Conservation (phyloP, 1,284 basidiomycete species). For the Cryptococcus sp. region DNA sequence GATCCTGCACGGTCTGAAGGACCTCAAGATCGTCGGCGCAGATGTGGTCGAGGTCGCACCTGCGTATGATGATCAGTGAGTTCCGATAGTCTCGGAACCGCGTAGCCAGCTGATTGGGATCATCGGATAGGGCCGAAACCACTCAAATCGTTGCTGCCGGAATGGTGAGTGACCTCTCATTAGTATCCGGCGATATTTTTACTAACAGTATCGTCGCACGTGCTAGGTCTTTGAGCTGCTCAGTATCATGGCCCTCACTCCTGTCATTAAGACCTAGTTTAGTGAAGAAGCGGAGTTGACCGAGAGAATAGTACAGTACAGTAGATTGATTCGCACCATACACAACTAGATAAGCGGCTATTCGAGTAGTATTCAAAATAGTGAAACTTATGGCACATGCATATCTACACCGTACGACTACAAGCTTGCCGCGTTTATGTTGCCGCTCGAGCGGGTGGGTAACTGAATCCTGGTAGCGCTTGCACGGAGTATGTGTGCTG, state of each 20-base stretch:
- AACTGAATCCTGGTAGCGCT: too few relatives aligned
- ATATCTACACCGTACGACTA: too few relatives aligned
- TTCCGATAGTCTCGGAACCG: background rate
- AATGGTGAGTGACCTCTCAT: constrained; percentile 54
- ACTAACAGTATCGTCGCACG: background rate
- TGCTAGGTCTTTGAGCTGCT: constrained; percentile 16
- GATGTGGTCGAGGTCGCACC: constrained; percentile 80
- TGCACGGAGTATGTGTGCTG: too few relatives aligned
- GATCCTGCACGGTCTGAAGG: constrained; percentile 46
- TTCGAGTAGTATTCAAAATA: too few relatives aligned
- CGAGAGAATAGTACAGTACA: too few relatives aligned
- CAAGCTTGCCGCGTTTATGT: too few relatives aligned
- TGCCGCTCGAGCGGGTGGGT: too few relatives aligned
- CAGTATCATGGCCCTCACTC: constrained; percentile 21
- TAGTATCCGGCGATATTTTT: too few relatives aligned
- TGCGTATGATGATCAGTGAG: constrained; percentile 62
- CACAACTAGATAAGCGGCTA: too few relatives aligned
- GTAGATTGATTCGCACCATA: too few relatives aligned
- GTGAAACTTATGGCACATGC: too few relatives aligned
- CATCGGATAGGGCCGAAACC: constrained; percentile 61
- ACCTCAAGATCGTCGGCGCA: constrained; percentile 57
- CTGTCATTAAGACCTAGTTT: constrained; percentile 12
- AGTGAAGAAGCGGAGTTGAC: too few relatives aligned
- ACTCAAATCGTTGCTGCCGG: constrained; percentile 72
- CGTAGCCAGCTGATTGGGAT: background rate